Conservation (phyloP, 371 early-diverging fungal genomes). For the Mucor indicus region DNA sequence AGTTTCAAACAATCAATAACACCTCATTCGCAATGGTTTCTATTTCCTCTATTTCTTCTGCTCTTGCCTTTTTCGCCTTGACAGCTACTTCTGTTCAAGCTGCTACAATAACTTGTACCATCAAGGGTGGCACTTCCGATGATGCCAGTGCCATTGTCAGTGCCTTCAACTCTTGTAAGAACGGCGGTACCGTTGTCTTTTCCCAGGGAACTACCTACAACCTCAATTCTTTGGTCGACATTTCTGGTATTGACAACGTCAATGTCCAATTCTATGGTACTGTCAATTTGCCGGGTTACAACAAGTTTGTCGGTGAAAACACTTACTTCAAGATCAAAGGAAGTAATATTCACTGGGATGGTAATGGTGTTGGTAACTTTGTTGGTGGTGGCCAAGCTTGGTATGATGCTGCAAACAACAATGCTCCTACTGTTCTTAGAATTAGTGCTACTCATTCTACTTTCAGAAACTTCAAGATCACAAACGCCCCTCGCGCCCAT, state of each 20-base stretch:
- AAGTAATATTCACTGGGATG: constrained; percentile 22
- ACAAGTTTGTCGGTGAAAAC: constrained; percentile 21
- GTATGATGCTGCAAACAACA: constrained; percentile 33
- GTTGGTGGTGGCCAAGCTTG: constrained; percentile 32
- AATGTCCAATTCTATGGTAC: constrained; percentile 28
- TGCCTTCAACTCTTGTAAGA: constrained; percentile 30
- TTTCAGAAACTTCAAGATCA: constrained; percentile 31
- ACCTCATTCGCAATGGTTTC: too few species aligned
- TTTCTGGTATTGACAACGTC: constrained; percentile 21
- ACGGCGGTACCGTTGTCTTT: constrained; percentile 34
- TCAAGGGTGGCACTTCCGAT: constrained; percentile 18
- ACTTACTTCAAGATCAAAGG: constrained; percentile 27
- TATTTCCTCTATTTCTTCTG: too few species aligned
- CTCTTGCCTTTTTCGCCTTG: too few species aligned
- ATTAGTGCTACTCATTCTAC: constrained; percentile 28
- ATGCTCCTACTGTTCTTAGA: constrained; percentile 33
- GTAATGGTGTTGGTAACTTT: constrained; percentile 24
- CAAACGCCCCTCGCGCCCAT: constrained; percentile 29
- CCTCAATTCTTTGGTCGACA: constrained; percentile 15
- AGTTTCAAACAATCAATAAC: too few species aligned
- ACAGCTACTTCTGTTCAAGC: constrained; percentile 12
- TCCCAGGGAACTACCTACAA: constrained; percentile 25
- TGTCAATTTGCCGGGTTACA: constrained; percentile 22
- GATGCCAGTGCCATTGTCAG: constrained; percentile 21
- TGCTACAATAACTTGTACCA: constrained; percentile 23